Evolutionary conservation across 2,329 filamentous ascomycete genomes (phyloP), one percentile per base, ranked within the genome.

Genomic region (Stemphylium vesicarium): DNA sequence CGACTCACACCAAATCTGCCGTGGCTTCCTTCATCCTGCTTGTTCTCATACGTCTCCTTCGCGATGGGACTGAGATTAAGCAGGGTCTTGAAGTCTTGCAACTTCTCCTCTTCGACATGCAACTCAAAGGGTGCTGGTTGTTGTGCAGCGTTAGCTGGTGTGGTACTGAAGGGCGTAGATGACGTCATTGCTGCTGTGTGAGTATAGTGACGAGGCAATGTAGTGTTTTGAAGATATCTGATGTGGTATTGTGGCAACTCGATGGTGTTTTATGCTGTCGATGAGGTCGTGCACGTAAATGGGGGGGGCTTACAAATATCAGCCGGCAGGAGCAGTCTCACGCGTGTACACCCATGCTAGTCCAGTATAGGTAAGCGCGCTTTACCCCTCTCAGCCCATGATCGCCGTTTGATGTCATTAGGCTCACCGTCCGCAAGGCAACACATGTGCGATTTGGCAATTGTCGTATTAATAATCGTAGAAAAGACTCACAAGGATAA

Each of bases 21-120:
- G 36, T 67, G 50, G 4, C 70, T 64, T 1, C 64, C 71, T 35
- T 66, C 64, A 26, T 69, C 33, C 51, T 58, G 56, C 42, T 50
- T 49, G 44, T 69, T 74, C 56, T 71, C 69, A 45, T 65, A 75
- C 29, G 56, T 64, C n/a, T 70, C 58, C 36, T 69, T 72, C 7
- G 69, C 70, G 6, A 75, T 49, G 2, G 72, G 72, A 33, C 63
- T 66, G 8, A 74, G 38, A 9, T 53, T 57, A 3, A 75, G 33
- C 16, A 75, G 40, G 0, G 60, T 67, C 45, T 73, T 69, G 31
- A 75, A 62, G 4, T 72, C 66, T 15, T 68, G 57, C 15, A 74
- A 16, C 48, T 72, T 66, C 11, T 69, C 52, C 11, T 74, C 69
- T 7, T 60, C 50, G 20, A 73, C 37, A 22, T 66, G 59, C 9